phyloP scores from a whole-genome alignment of 73 alveolate genomes.

The Tetrahymena malaccensis region DNA sequence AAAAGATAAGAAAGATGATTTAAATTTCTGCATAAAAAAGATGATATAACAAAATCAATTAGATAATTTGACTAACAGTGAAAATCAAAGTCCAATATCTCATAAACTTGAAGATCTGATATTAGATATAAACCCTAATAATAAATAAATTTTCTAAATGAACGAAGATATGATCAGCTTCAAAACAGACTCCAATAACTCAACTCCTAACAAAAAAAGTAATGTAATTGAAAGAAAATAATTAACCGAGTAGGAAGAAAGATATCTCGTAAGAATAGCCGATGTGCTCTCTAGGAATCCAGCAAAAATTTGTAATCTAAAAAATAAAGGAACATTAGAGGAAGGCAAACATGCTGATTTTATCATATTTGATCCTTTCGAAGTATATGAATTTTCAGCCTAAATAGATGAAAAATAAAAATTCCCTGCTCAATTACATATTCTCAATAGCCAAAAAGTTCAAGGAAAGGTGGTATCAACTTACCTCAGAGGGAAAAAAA shows the following conservation, averaged over 20 bases:
- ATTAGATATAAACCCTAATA: not conserved
- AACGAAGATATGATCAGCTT: not conserved
- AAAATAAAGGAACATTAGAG: not conserved
- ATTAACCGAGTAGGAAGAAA: not conserved
- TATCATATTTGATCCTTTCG: not conserved
- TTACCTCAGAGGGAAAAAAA: not conserved
- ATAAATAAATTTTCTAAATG: not conserved
- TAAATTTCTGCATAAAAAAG: not conserved
- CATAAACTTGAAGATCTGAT: not conserved
- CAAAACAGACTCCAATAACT: not conserved
- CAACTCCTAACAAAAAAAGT: not conserved
- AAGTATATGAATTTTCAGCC: not conserved
- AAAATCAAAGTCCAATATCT: not conserved
- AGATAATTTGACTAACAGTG: not conserved
- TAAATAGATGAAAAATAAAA: not conserved
- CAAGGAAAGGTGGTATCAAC: not conserved
- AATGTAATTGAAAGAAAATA: not conserved
- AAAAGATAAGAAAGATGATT: not conserved
- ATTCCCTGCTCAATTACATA: not conserved
- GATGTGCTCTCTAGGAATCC: not conserved
- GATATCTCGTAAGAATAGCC: not conserved
- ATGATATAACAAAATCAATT: not conserved
- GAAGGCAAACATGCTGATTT: not conserved
- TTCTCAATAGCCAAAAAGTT: not conserved
- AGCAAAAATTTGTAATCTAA: not conserved